phyloP scores from a whole-genome alignment of 1,284 basidiomycete genomes.

The Sporisorium reilianum region DNA sequence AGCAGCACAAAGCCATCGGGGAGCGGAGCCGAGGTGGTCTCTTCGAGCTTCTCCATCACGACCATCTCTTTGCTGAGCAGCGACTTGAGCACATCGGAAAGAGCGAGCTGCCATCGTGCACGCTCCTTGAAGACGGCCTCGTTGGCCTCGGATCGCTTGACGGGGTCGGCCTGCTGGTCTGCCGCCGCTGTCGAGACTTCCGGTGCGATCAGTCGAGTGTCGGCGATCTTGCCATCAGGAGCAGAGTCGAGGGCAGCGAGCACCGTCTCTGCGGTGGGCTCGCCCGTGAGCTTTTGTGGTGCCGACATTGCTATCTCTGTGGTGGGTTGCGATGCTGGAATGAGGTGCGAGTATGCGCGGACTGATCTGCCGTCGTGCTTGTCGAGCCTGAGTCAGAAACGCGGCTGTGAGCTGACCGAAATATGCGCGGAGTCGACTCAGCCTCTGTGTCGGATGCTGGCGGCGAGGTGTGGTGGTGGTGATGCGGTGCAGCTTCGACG shows the following conservation, averaged over 20 bases:
- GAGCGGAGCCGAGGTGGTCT: constrained; percentile 49
- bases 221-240: constrained; percentile 54
- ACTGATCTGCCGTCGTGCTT: not conserved
- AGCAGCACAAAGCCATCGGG: constrained; percentile 47
- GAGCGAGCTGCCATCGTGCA: constrained; percentile 65
- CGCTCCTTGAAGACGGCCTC: constrained; percentile 61
- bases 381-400: not conserved
- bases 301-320: constrained; percentile 28
- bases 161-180: constrained; percentile 48
- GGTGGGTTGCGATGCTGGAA: not conserved
- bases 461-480: not conserved
- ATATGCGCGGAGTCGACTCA: not conserved
- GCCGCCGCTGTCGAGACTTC: constrained; percentile 29
- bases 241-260: constrained; percentile 54
- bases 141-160: constrained; percentile 51
- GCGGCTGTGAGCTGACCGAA: not conserved
- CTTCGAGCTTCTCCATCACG: constrained; percentile 54
- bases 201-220: constrained; percentile 55
- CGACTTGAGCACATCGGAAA: constrained; percentile 63
- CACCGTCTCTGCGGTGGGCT: constrained; percentile 57
- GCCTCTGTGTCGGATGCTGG: not conserved
- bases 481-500: not conserved
- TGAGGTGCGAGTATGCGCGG: not conserved
- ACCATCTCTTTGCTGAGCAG: constrained; percentile 65
- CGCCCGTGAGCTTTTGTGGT: constrained; percentile 32